Evolutionary conservation across 78 protist species (phyloP).

Genomic region (Guillardia theta): DNA sequence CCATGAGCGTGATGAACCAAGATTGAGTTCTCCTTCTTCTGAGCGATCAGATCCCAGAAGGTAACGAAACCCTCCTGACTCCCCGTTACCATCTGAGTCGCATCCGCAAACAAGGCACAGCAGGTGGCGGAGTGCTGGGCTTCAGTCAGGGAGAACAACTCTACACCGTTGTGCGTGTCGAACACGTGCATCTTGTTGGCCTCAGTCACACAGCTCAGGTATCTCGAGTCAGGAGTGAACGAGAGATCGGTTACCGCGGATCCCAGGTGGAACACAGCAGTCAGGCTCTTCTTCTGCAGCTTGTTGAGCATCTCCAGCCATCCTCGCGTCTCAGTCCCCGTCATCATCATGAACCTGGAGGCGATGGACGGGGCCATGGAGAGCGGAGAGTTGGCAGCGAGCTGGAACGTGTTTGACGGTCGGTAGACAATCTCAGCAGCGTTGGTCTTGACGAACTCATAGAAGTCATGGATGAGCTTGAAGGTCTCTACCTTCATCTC

Average conservation of each 20-base stretch:
- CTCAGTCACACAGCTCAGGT: not conserved
- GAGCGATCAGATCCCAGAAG: not conserved
- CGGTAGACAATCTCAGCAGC: not conserved
- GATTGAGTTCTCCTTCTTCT: not conserved
- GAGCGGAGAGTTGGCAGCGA: not conserved
- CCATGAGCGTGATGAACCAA: not conserved
- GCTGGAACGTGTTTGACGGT: not conserved
- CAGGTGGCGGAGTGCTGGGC: not conserved
- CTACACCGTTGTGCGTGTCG: not conserved
- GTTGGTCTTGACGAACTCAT: not conserved
- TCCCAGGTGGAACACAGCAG: not conserved
- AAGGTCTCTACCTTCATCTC: not conserved
- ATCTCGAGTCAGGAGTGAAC: not conserved
- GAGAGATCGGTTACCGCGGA: not conserved
- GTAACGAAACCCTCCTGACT: not conserved
- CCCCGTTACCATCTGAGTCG: not conserved
- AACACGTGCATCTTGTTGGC: not conserved
- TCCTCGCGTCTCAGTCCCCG: not conserved
- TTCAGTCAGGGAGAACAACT: not conserved
- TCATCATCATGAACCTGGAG: not conserved
- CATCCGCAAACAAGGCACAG: not conserved
- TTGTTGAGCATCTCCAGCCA: constrained; percentile 4
- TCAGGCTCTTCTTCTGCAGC: not conserved
- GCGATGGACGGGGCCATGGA: not conserved
- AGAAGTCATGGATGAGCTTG: not conserved